phyloP scores from a whole-genome alignment of 2,329 filamentous ascomycete species.

The Xylariaceae sp. region DNA sequence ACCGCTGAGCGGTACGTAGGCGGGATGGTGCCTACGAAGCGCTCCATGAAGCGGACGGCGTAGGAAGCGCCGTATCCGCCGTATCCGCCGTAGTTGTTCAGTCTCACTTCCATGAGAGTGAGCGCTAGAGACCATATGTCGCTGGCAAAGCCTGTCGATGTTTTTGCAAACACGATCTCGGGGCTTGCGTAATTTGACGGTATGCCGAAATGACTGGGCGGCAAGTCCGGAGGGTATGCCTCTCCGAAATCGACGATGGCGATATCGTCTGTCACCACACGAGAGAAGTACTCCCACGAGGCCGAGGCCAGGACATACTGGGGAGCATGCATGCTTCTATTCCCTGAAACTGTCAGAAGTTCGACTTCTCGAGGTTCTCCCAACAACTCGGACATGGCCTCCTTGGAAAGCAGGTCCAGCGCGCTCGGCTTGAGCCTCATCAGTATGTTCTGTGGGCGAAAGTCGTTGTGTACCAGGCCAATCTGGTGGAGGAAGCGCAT shows the following conservation, averaged over 20 bases:
- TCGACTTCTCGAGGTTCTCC: neutral
- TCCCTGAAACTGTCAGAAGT: neutral
- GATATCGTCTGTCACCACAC: slow-evolving; percentile 9
- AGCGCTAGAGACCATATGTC: slow-evolving; percentile 16
- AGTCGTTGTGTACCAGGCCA: slow-evolving; percentile 15
- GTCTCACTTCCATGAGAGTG: slow-evolving; percentile 9
- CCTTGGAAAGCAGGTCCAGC: slow-evolving; percentile 2
- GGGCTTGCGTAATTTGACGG: slow-evolving; percentile 12
- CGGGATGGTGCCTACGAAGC: slow-evolving; percentile 2
- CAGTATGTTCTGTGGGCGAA: slow-evolving; percentile 12
- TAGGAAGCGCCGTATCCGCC: neutral
- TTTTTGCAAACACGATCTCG: slow-evolving; percentile 5
- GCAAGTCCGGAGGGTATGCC: slow-evolving; percentile 1
- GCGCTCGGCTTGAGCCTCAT: slow-evolving; percentile 7
- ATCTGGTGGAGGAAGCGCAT: slow-evolving; percentile 10
- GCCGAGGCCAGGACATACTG: neutral
- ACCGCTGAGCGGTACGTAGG: neutral
- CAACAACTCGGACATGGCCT: neutral
- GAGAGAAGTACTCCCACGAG: neutral
- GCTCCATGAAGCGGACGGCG: slow-evolving; percentile 2
- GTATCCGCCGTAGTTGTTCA: slow-evolving; percentile 1
- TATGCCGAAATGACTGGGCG: slow-evolving; percentile 2
- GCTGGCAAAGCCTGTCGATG: neutral
- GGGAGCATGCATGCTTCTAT: slow-evolving; percentile 5
- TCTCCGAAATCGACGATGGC: slow-evolving; percentile 19